These are phyloP conservation scores for Ceratopteris richardii DNA, from an alignment of 75 land plant species.

Conservation along the genomic window DNA sequence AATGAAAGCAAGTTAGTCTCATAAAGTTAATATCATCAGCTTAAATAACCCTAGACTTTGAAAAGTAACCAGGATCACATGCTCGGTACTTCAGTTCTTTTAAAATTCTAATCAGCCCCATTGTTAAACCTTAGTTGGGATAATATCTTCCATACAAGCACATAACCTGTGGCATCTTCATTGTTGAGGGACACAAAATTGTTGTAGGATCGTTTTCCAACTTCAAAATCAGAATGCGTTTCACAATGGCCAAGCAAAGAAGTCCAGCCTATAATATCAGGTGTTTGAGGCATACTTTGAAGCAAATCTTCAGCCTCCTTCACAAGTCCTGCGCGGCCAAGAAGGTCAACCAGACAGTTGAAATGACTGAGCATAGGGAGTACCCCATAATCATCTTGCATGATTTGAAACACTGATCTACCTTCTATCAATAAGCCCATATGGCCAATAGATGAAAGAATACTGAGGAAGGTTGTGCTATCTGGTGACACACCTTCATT, in stretches of 20 bases:
- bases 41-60: no score
- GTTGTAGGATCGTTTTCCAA: slow-evolving; percentile 5
- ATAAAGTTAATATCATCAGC: no score
- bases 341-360: slow-evolving; percentile 16
- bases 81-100: no score
- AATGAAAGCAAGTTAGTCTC: no score
- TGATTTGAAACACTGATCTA: not conserved
- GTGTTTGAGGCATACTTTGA: slow-evolving; percentile 21
- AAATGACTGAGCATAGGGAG: slow-evolving; percentile 9
- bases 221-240: slow-evolving; percentile 16
- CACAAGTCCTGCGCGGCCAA: slow-evolving; percentile 33
- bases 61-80: no score
- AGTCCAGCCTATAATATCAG: slow-evolving; percentile 26
- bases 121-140: no score
- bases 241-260: slow-evolving; percentile 19
- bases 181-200: no score
- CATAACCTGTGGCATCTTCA: no score
- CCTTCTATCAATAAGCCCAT: slow-evolving; percentile 10
- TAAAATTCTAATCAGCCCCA: no score
- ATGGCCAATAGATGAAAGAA: slow-evolving; percentile 28
- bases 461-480: slow-evolving; percentile 19
- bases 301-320: slow-evolving; percentile 26
- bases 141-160: no score
- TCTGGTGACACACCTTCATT: slow-evolving; percentile 16
- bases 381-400: slow-evolving; percentile 14